Evolutionary conservation across 2,329 filamentous ascomycete species (phyloP).

Genomic region (Nemania diffusa): DNA sequence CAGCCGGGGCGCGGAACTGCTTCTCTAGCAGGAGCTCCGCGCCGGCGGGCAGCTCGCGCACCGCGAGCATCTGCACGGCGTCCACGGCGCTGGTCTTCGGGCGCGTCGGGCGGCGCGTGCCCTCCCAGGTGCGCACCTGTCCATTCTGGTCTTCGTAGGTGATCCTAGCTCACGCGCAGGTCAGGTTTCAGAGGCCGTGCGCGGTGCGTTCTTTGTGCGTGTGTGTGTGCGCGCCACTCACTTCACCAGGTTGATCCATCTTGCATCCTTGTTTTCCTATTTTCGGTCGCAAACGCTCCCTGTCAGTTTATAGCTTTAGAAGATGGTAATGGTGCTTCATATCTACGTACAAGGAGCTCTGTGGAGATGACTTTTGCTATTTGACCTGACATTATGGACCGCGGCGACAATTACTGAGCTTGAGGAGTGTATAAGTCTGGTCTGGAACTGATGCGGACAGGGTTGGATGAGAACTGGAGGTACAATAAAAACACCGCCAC

Average conservation of each 20-base stretch:
- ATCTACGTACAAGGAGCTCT: conserved; percentile 44
- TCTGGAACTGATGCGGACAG: neutral
- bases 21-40: conserved; percentile 52
- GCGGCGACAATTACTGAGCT: neutral
- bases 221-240: too few relatives aligned
- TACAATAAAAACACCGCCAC: neutral
- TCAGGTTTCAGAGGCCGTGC: neutral
- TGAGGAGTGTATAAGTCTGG: neutral
- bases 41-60: conserved; percentile 39
- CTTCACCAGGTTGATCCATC: conserved; percentile 49
- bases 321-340: neutral
- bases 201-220: neutral
- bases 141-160: conserved; percentile 47
- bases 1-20: conserved; percentile 53
- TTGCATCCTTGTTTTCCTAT: conserved; percentile 48
- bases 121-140: conserved; percentile 47
- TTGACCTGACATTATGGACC: conserved; percentile 36
- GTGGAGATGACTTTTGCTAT: conserved; percentile 44
- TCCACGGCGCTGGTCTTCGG: conserved; percentile 46
- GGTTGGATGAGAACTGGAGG: neutral
- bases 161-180: conserved; percentile 37
- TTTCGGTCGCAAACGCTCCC: neutral
- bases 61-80: conserved; percentile 47
- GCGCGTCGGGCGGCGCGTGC: conserved; percentile 42
- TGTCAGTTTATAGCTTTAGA: conserved; percentile 3